Conservation (phyloP, 495 filamentous ascomycete genomes). For the Rhypophila decipiens region DNA sequence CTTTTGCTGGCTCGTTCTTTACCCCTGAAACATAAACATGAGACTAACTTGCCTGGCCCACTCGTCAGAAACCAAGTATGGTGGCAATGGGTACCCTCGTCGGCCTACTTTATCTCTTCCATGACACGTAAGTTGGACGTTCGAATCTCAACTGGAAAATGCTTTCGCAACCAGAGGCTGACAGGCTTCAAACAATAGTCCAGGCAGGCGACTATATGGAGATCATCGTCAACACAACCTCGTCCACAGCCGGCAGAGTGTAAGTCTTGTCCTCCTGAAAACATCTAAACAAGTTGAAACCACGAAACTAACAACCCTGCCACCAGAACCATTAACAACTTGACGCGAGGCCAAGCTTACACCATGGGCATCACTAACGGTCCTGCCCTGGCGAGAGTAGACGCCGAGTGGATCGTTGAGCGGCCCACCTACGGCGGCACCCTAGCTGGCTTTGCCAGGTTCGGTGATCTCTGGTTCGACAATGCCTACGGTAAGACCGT, state of each 20-base stretch:
- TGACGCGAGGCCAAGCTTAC: slow-evolving; percentile 3
- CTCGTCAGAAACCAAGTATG: slow-evolving; percentile 18
- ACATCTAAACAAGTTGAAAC: not conserved
- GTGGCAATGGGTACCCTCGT: slow-evolving; percentile 25
- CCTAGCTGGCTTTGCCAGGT: slow-evolving; percentile 16
- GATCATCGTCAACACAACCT: slow-evolving; percentile 21
- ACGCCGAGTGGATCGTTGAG: slow-evolving; percentile 29
- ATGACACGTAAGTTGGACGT: slow-evolving; percentile 15
- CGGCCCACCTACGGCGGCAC: slow-evolving; percentile 17
- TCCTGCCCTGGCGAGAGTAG: slow-evolving; percentile 13
- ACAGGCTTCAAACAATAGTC: slow-evolving; percentile 10
- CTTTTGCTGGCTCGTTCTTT: too few species aligned
- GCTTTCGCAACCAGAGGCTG: too few species aligned
- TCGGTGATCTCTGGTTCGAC: slow-evolving; percentile 25
- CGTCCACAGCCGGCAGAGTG: slow-evolving; percentile 16
- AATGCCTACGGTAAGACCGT: slow-evolving; percentile 11
- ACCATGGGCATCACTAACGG: slow-evolving; percentile 8
- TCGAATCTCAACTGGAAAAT: too few species aligned
- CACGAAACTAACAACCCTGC: not conserved
- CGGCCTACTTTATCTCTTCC: slow-evolving; percentile 14
- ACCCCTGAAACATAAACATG: not conserved
- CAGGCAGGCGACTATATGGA: slow-evolving; percentile 22
- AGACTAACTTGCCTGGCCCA: not conserved
- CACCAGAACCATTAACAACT: slow-evolving; percentile 16
- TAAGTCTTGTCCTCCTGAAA: slow-evolving; percentile 1